These are phyloP conservation scores for Mayamaea pseudoterrestris DNA, from an alignment of 108 stramenopile species.

Conservation along the genomic window DNA sequence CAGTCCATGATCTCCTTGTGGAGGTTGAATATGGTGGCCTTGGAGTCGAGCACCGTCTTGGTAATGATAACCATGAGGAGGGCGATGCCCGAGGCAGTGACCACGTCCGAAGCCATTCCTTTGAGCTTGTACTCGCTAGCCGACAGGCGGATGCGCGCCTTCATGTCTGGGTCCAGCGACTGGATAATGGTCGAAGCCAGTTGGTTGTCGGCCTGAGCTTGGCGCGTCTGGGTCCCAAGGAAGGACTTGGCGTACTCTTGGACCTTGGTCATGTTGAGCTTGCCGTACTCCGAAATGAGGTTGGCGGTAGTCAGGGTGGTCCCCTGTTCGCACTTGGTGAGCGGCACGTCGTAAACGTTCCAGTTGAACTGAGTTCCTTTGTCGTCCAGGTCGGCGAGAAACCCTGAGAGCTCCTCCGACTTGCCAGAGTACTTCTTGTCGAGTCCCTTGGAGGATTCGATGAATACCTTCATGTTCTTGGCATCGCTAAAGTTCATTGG, in stretches of 20 bases:
- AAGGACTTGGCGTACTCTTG: background rate
- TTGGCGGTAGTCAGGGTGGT: too few species aligned
- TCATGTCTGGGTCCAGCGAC: background rate
- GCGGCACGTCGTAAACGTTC: too few species aligned
- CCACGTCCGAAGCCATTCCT: background rate
- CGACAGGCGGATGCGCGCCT: background rate
- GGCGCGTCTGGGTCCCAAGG: background rate
- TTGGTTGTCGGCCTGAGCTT: background rate
- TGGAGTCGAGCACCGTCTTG: slow-evolving; percentile 10
- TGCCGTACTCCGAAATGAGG: background rate
- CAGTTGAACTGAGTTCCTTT: slow-evolving; percentile 40
- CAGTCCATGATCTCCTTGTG: slow-evolving; percentile 8
- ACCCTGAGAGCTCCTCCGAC: too few species aligned
- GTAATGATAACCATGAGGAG: slow-evolving; percentile 20
- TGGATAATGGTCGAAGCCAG: background rate
- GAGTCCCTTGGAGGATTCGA: too few species aligned
- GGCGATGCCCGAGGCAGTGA: background rate
- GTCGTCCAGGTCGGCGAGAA: too few species aligned
- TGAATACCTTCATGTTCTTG: too few species aligned
- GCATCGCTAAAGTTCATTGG: too few species aligned
- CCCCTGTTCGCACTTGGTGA: too few species aligned
- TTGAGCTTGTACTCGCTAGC: background rate
- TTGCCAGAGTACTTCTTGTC: too few species aligned
- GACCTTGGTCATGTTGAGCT: background rate
- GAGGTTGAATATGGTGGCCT: slow-evolving; percentile 10